phyloP scores from a whole-genome alignment of 78 protist genomes.

The Blattamonas nauphoetae region DNA sequence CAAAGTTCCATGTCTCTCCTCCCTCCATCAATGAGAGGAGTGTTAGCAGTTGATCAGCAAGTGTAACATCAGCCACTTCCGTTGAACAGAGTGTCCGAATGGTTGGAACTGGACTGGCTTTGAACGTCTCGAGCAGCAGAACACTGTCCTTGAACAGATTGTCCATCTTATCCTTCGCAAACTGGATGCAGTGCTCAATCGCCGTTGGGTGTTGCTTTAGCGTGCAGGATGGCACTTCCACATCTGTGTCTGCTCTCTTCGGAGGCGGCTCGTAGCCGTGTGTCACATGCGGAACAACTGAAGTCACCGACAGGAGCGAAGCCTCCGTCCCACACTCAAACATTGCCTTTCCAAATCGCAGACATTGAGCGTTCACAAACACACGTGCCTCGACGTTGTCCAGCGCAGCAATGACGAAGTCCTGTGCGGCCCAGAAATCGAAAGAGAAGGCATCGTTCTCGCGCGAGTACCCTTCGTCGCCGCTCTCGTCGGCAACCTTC shows the following conservation, averaged over 20 bases:
- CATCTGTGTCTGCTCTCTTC: slow-evolving; percentile 31
- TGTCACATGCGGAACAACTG: slow-evolving; percentile 38
- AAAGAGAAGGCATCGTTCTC: slow-evolving; percentile 16
- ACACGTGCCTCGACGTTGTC: slow-evolving; percentile 50
- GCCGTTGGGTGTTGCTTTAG: slow-evolving; percentile 41
- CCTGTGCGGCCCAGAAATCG: slow-evolving; percentile 19
- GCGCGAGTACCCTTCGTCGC: no score
- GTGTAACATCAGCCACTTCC: no score
- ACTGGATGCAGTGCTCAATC: slow-evolving; percentile 48
- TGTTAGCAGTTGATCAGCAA: no score
- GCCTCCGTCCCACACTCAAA: slow-evolving; percentile 62
- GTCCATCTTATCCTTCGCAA: no score
- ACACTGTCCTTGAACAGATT: no score
- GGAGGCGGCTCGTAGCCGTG: slow-evolving; percentile 25
- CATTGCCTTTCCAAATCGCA: slow-evolving; percentile 12
- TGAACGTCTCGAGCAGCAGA: no score
- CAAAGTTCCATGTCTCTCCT: no score
- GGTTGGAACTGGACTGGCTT: no score
- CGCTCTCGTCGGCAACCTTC: slow-evolving; percentile 32
- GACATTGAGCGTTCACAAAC: slow-evolving; percentile 29
- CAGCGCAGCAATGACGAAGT: slow-evolving; percentile 32
- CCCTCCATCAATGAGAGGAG: no score
- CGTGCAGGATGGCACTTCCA: slow-evolving; percentile 39
- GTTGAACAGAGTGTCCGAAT: no score
- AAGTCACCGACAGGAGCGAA: background rate